Evolutionary conservation across 352 stramenopile genomes (phyloP).

Genomic region (Phytophthora palmivora): DNA sequence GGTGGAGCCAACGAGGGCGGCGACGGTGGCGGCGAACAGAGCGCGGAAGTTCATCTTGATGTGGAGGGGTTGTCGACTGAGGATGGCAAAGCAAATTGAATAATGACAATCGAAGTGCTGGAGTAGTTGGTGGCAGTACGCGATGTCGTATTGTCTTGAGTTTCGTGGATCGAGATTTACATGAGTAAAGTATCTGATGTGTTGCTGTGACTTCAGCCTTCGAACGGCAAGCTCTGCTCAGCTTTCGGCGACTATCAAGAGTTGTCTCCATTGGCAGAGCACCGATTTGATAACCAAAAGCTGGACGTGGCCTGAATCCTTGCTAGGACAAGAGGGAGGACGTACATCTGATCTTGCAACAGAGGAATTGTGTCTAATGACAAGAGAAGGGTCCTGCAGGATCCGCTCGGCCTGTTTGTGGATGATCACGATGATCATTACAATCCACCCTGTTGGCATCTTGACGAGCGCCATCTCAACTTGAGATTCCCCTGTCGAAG

Average conservation of each 20-base stretch:
- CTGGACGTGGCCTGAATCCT: conserved; percentile 23
- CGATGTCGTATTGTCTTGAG: conserved; percentile 4
- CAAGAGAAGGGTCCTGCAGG: conserved; percentile 13
- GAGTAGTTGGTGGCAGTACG: neutral
- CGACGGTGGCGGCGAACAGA: conserved; percentile 28
- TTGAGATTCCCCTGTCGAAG: too few relatives aligned
- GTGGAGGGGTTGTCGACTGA: conserved; percentile 5
- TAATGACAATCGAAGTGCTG: conserved; percentile 7
- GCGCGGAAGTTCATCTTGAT: conserved; percentile 36
- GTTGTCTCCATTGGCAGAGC: conserved; percentile 1
- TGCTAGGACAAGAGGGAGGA: conserved; percentile 12
- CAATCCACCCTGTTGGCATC: neutral
- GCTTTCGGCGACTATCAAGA: conserved; percentile 19
- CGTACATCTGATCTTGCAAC: conserved; percentile 28
- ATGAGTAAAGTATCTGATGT: neutral
- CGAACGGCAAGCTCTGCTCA: conserved; percentile 18
- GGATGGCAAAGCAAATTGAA: conserved; percentile 19
- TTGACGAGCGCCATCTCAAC: neutral
- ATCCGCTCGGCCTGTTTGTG: conserved; percentile 21
- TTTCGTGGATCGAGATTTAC: neutral
- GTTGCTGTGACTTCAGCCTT: conserved; percentile 6
- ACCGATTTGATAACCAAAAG: too few relatives aligned
- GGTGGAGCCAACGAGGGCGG: conserved; percentile 17
- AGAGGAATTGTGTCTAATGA: conserved; percentile 22
- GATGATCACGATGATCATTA: neutral